Conservation (phyloP, 306 rosid genomes). For the Begonia loranthoides region DNA sequence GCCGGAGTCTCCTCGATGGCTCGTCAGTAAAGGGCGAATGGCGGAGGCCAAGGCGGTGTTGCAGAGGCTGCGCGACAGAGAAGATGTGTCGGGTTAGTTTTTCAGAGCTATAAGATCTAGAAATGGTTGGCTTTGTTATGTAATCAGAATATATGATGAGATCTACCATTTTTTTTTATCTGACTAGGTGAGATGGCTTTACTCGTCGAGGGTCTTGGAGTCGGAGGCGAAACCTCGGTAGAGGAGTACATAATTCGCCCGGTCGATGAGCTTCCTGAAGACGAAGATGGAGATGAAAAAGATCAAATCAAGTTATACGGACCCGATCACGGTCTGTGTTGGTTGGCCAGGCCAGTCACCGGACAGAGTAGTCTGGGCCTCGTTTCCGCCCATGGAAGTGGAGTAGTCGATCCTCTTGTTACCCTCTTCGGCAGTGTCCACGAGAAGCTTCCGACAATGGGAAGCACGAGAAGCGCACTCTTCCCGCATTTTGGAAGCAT, state of each 20-base stretch:
- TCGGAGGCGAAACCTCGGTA: slow-evolving; percentile 22
- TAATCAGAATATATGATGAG: no score
- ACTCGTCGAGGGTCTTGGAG: slow-evolving; percentile 29
- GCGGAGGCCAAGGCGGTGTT: slow-evolving; percentile 23
- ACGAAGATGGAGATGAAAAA: slow-evolving; percentile 10
- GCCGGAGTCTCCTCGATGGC: slow-evolving; percentile 36
- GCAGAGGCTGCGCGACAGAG: slow-evolving; percentile 22
- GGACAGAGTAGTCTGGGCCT: slow-evolving; percentile 20
- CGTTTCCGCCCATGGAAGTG: slow-evolving; percentile 23
- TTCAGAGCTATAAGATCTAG: not conserved
- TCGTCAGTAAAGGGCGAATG: slow-evolving; percentile 28
- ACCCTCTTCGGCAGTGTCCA: slow-evolving; percentile 32
- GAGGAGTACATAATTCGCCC: slow-evolving; percentile 33
- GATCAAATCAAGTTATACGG: slow-evolving; percentile 27
- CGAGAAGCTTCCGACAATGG: slow-evolving; percentile 23
- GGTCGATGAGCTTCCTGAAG: slow-evolving; percentile 5
- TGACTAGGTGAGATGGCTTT: slow-evolving; percentile 29
- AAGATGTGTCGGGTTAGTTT: slow-evolving; percentile 23
- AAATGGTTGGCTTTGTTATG: no score
- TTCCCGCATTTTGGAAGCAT: slow-evolving; percentile 27
- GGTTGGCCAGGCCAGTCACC: slow-evolving; percentile 16
- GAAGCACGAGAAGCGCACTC: slow-evolving; percentile 21
- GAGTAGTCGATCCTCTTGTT: slow-evolving; percentile 25
- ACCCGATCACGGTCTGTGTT: slow-evolving; percentile 22
- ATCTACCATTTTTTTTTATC: slow-evolving; percentile 4